Evolutionary conservation across 2,329 filamentous ascomycete species (phyloP).

Genomic region (Trichoderma aggressivum): DNA sequence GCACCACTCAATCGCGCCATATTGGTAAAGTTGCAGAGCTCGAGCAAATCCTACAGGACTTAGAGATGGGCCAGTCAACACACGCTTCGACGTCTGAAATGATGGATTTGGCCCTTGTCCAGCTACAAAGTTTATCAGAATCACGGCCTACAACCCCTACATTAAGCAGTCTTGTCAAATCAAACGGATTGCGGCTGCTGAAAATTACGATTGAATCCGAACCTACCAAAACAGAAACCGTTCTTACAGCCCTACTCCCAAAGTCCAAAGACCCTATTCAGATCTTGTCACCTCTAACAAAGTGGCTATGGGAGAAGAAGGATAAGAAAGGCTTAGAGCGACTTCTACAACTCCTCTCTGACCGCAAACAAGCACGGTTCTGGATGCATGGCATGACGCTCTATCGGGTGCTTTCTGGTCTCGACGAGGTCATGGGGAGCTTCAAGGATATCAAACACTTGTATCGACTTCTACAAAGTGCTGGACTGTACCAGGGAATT

Average conservation of each 20-base stretch:
- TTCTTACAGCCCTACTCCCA: constrained; percentile 25
- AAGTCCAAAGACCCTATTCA: constrained; percentile 26
- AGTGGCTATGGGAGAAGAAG: constrained; percentile 11
- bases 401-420: constrained; percentile 18
- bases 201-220: constrained; percentile 21
- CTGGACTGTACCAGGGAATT: constrained; percentile 27
- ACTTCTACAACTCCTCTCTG: constrained; percentile 20
- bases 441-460: constrained; percentile 26
- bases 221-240: constrained; percentile 21
- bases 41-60: constrained; percentile 14
- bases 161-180: constrained; percentile 16
- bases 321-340: constrained; percentile 15
- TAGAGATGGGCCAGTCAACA: not conserved
- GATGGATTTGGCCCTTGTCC: constrained; percentile 18
- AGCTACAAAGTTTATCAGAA: constrained; percentile 23
- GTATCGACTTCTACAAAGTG: constrained; percentile 29
- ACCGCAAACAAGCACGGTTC: constrained; percentile 1
- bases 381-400: constrained; percentile 22
- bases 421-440: not conserved
- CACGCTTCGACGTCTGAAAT: not conserved
- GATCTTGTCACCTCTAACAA: constrained; percentile 16
- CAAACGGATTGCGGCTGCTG: constrained; percentile 27
- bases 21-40: constrained; percentile 17
- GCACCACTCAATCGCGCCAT: not conserved
- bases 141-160: constrained; percentile 19